Conservation (phyloP, 345 rosid genomes). For the Lepidium aucheri region DNA sequence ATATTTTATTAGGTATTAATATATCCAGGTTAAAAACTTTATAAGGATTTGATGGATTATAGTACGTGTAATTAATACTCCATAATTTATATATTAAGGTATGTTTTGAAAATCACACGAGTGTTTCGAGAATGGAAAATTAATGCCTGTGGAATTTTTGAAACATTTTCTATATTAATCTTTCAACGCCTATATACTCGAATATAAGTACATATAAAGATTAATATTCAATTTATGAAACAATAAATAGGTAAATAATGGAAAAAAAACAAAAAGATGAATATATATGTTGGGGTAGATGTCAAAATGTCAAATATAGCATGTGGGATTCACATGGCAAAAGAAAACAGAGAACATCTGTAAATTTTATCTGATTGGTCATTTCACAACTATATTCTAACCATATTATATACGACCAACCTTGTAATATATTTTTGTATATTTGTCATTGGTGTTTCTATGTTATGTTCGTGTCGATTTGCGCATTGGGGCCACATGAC, state of each 20-base stretch:
- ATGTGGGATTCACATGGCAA: conserved; percentile 30
- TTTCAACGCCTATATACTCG: too few relatives aligned
- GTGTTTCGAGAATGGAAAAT: not conserved
- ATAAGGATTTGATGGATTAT: too few relatives aligned
- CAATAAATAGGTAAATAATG: too few relatives aligned
- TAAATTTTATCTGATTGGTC: conserved; percentile 25
- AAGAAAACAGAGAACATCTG: conserved; percentile 33
- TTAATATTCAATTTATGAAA: too few relatives aligned
- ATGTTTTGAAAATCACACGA: not conserved
- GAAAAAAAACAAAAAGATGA: not conserved
- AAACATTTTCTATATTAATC: not conserved
- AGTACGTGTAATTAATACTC: not conserved
- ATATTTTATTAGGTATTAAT: not conserved
- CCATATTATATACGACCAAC: conserved; percentile 13
- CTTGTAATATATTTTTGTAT: conserved; percentile 5
- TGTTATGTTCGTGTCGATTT: conserved; percentile 16
- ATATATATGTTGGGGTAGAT: conserved; percentile 1
- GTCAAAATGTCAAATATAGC: conserved; percentile 18
- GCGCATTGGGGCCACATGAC: conserved; percentile 24
- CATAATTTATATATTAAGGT: not conserved
- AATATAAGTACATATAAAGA: too few relatives aligned
- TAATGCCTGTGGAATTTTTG: not conserved
- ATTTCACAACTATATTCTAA: conserved; percentile 2
- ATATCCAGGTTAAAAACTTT: too few relatives aligned
- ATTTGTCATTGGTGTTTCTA: conserved; percentile 4